These are phyloP conservation scores for Phaeosphaeria sp. DNA, from an alignment of 2,329 filamentous ascomycete genomes.

Conservation along the genomic window DNA sequence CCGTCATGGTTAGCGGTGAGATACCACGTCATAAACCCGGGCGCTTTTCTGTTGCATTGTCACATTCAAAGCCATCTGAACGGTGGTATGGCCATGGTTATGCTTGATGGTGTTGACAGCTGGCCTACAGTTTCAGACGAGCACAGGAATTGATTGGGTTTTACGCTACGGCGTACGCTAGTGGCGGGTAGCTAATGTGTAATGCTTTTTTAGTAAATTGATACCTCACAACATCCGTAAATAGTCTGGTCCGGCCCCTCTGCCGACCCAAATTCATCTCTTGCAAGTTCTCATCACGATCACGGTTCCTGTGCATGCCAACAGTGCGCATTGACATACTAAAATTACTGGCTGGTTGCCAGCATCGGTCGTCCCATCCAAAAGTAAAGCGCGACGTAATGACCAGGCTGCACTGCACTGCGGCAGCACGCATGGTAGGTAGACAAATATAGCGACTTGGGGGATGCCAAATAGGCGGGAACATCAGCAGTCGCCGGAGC, in stretches of 20 bases:
- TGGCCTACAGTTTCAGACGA: slow-evolving; percentile 48
- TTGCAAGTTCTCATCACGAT: background rate
- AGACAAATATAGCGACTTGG: no score
- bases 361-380: no score
- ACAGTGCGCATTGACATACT: background rate
- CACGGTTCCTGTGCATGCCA: background rate
- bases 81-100: slow-evolving; percentile 56
- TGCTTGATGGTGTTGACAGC: slow-evolving; percentile 57
- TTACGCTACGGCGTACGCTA: background rate
- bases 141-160: slow-evolving; percentile 14
- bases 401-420: no score
- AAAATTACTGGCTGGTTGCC: background rate
- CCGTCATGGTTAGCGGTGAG: slow-evolving; percentile 52
- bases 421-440: no score
- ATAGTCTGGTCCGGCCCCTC: slow-evolving; percentile 3
- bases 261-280: background rate
- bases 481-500: background rate
- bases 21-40: slow-evolving; percentile 56
- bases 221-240: background rate
- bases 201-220: slow-evolving; percentile 3
- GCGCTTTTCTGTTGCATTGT: slow-evolving; percentile 58
- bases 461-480: background rate
- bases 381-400: no score
- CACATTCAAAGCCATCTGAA: slow-evolving; percentile 57
- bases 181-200: slow-evolving; percentile 3